Evolutionary conservation across 441 rosid species (phyloP).

Genomic region (Adansonia gregorii): DNA sequence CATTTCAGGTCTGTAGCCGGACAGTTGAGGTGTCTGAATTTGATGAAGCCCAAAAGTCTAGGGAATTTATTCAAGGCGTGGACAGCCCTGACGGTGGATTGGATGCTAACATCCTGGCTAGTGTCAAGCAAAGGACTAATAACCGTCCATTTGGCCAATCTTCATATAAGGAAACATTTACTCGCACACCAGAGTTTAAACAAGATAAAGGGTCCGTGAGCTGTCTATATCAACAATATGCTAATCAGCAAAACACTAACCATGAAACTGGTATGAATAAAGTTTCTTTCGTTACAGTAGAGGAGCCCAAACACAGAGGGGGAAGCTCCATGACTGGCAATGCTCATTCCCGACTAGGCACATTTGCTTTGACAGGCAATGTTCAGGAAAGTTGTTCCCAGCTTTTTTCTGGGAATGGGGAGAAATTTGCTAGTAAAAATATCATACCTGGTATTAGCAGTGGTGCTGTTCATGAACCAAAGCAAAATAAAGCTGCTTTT

Average conservation of each 20-base stretch:
- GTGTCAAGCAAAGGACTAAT: slow-evolving; percentile 30
- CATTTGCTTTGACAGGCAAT: slow-evolving; percentile 31
- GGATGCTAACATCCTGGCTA: slow-evolving; percentile 24
- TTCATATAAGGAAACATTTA: slow-evolving; percentile 29
- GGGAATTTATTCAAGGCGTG: slow-evolving; percentile 15
- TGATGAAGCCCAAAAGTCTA: slow-evolving; percentile 21
- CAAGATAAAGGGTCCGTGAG: slow-evolving; percentile 34
- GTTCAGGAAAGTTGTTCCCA: slow-evolving; percentile 32
- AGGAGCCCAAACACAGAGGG: slow-evolving; percentile 23
- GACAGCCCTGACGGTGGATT: slow-evolving; percentile 19
- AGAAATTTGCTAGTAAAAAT: slow-evolving; percentile 26
- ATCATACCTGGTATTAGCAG: slow-evolving; percentile 24
- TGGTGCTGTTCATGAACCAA: slow-evolving; percentile 32
- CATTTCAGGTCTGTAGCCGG: slow-evolving; percentile 32
- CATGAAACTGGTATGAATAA: slow-evolving; percentile 30
- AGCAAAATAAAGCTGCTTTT: slow-evolving; percentile 39
- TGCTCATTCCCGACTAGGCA: slow-evolving; percentile 27
- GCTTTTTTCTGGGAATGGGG: slow-evolving; percentile 27
- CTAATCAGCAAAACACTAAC: slow-evolving; percentile 20
- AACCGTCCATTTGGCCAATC: slow-evolving; percentile 28
- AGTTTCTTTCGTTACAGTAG: slow-evolving; percentile 20
- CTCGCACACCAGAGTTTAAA: slow-evolving; percentile 27
- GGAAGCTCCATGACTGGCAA: slow-evolving; percentile 29
- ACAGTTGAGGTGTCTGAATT: slow-evolving; percentile 26
- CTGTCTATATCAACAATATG: slow-evolving; percentile 23